A percentile compares a stretch with the other conserved stretches of the same genome.
phyloP scores from a whole-genome alignment of 106 monocot genomes.

The Platanthera zijinensis region DNA sequence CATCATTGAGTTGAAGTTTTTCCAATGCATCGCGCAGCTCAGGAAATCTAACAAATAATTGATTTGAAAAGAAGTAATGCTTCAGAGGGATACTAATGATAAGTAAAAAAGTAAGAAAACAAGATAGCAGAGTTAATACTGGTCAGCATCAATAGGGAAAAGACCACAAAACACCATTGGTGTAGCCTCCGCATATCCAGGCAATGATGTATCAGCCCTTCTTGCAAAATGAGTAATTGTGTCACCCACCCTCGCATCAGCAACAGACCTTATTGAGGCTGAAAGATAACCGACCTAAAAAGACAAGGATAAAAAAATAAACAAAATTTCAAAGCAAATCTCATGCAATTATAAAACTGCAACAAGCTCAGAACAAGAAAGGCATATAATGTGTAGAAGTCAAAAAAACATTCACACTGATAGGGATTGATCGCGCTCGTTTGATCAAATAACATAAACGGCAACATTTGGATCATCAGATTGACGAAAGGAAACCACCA shows the following conservation, averaged over 20 bases:
- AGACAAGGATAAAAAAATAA: constrained; percentile 1
- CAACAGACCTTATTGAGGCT: constrained; percentile 92
- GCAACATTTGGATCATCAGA: no score
- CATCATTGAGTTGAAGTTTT: constrained; percentile 97
- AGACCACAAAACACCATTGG: constrained; percentile 97
- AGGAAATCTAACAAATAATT: constrained; percentile 50
- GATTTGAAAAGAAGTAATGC: not conserved
- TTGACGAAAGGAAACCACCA: no score
- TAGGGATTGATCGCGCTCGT: no score
- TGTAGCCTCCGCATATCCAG: constrained; percentile 84
- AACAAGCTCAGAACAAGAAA: not conserved
- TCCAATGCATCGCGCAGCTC: constrained; percentile 94
- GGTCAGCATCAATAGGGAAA: constrained; percentile 91
- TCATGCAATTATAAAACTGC: not conserved
- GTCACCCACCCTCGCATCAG: constrained; percentile 94
- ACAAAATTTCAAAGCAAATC: not conserved
- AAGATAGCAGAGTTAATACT: constrained; percentile 34
- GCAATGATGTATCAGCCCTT: constrained; percentile 60
- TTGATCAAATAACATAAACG: no score
- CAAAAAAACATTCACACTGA: not conserved
- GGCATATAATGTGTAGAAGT: not conserved
- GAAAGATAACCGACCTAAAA: constrained; percentile 88
- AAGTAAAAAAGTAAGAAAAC: not conserved
- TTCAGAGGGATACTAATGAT: not conserved
- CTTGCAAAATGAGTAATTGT: constrained; percentile 80